A percentile compares a stretch with the other conserved stretches of the same genome.
Conservation (phyloP, 2,329 filamentous ascomycete species). For the Pseudogymnoascus verrucosus region DNA sequence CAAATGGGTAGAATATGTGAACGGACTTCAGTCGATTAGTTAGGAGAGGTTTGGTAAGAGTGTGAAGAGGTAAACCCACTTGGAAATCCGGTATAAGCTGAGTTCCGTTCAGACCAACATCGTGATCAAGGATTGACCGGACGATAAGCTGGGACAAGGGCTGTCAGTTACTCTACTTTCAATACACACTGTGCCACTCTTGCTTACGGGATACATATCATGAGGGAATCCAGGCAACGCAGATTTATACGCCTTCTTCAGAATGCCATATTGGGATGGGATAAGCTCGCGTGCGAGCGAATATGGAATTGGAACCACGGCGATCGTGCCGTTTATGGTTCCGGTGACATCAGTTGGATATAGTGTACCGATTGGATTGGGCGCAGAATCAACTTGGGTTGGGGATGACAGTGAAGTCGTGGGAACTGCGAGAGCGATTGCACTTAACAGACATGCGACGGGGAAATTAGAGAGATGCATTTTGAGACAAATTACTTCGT, state of each 20-base stretch:
- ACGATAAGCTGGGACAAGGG: constrained; percentile 14
- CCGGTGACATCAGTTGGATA: constrained; percentile 43
- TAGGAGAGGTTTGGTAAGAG: constrained; percentile 20
- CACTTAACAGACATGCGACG: neutral
- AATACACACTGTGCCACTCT: neutral
- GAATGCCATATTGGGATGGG: constrained; percentile 40
- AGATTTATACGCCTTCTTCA: constrained; percentile 39
- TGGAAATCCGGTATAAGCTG: constrained; percentile 13
- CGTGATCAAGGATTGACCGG: constrained; percentile 17
- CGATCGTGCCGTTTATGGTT: constrained; percentile 45
- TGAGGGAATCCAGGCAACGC: constrained; percentile 41
- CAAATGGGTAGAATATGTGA: constrained; percentile 47
- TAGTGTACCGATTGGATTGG: constrained; percentile 41
- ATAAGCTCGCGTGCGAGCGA: constrained; percentile 38
- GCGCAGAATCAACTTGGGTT: constrained; percentile 17
- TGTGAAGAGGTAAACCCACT: constrained; percentile 5
- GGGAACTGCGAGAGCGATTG: neutral
- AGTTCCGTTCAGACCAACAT: constrained; percentile 14
- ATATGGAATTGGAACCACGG: constrained; percentile 44
- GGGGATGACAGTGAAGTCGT: neutral
- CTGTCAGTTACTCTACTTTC: neutral
- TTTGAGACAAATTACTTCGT: neutral
- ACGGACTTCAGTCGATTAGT: constrained; percentile 32
- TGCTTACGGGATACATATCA: constrained; percentile 43
- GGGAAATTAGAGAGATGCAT: neutral